These are phyloP conservation scores for Inga leiocalycina DNA, from an alignment of 306 rosid species.

Conservation along the genomic window DNA sequence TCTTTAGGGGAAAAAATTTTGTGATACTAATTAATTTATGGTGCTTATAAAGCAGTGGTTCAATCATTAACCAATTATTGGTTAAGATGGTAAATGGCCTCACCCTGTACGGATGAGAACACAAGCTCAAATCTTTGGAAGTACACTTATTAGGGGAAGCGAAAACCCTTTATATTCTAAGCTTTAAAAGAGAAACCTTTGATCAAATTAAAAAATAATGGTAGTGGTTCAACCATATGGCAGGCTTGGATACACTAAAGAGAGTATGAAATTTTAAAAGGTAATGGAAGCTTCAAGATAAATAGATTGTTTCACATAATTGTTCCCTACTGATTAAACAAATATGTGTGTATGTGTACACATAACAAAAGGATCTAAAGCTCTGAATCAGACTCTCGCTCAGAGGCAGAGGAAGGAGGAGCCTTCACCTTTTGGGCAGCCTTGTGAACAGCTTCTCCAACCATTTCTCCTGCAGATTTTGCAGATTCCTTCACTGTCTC, in stretches of 20 bases:
- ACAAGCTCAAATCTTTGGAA: too few relatives aligned
- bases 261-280: neutral
- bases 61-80: too few relatives aligned
- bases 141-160: too few relatives aligned
- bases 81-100: too few relatives aligned
- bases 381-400: slow-evolving; percentile 45
- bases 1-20: neutral
- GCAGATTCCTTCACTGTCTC: slow-evolving; percentile 65
- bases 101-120: too few relatives aligned
- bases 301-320: neutral
- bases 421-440: slow-evolving; percentile 39
- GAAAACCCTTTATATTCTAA: too few relatives aligned
- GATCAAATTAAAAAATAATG: too few relatives aligned
- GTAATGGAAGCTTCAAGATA: neutral
- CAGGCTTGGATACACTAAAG: neutral
- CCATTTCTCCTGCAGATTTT: slow-evolving; percentile 54
- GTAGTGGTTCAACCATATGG: neutral
- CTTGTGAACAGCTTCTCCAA: slow-evolving; percentile 51
- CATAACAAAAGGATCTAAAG: slow-evolving; percentile 35
- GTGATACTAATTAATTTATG: neutral
- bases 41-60: neutral
- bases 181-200: too few relatives aligned
- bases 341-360: neutral
- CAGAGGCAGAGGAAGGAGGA: neutral
- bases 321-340: neutral